These are phyloP conservation scores for Sporothrix sp. DNA, from an alignment of 2,329 filamentous ascomycete species.

Conservation along the genomic window DNA sequence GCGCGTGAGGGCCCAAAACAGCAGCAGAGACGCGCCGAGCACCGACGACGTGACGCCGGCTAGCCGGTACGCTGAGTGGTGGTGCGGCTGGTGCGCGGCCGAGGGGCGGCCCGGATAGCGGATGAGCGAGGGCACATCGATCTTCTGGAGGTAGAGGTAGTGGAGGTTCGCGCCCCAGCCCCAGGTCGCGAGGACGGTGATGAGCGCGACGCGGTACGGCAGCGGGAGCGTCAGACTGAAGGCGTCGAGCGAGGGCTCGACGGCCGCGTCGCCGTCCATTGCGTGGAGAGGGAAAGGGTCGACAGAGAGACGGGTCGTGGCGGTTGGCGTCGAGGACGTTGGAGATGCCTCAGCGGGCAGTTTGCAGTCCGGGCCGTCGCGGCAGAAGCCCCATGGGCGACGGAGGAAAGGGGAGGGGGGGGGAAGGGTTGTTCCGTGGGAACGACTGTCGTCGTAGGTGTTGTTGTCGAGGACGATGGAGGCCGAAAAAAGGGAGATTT, in stretches of 20 bases:
- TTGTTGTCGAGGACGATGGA: not conserved
- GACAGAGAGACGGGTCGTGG: not conserved
- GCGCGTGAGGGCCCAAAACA: constrained; percentile 77
- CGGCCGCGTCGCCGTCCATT: constrained; percentile 67
- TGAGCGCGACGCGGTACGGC: constrained; percentile 79
- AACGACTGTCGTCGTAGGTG: not conserved
- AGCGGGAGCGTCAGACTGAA: constrained; percentile 82
- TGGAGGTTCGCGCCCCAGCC: constrained; percentile 91
- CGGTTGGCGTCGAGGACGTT: not conserved
- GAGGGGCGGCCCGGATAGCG: constrained; percentile 71
- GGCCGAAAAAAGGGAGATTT: not conserved
- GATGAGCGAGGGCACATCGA: constrained; percentile 80
- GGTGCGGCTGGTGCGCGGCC: constrained; percentile 59
- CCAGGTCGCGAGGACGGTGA: constrained; percentile 82
- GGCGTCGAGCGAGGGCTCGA: constrained; percentile 64
- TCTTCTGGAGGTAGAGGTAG: constrained; percentile 66
- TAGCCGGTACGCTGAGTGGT: constrained; percentile 77
- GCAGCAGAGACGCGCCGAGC: constrained; percentile 58
- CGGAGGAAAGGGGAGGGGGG: too few species aligned
- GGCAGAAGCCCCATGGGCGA: constrained; percentile 10
- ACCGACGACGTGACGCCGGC: constrained; percentile 66
- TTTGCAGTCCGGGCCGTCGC: constrained; percentile 8
- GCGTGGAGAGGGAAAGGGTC: constrained; percentile 14
- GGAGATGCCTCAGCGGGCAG: constrained; percentile 3
- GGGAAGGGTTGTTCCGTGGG: not conserved